Evolutionary conservation across 2,329 filamentous ascomycete genomes (phyloP).

Genomic region (Annulohypoxylon truncatum): DNA sequence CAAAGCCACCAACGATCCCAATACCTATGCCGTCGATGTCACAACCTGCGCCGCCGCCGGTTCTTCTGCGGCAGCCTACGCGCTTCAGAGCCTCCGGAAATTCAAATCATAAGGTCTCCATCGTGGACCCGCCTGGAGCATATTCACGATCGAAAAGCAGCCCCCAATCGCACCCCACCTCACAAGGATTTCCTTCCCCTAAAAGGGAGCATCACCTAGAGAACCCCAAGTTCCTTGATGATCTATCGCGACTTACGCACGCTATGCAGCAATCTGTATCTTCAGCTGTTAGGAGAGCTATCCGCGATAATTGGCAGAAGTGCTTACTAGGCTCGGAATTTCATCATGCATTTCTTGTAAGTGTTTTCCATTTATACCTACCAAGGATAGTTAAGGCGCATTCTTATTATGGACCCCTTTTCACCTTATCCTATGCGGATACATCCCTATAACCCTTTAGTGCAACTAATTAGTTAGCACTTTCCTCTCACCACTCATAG

Average conservation of each 20-base stretch:
- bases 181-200: slow-evolving; percentile 53
- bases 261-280: slow-evolving; percentile 57
- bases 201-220: slow-evolving; percentile 43
- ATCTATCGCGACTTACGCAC: slow-evolving; percentile 53
- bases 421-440: neutral
- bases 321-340: slow-evolving; percentile 63
- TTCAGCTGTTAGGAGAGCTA: slow-evolving; percentile 59
- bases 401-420: slow-evolving; percentile 6
- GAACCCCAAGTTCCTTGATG: slow-evolving; percentile 55
- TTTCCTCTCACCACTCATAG: neutral
- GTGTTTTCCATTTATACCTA: slow-evolving; percentile 44
- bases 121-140: slow-evolving; percentile 39
- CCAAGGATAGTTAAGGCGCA: slow-evolving; percentile 1
- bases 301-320: slow-evolving; percentile 65
- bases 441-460: neutral
- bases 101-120: slow-evolving; percentile 31
- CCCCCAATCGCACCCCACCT: neutral
- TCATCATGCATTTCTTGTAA: slow-evolving; percentile 64
- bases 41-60: slow-evolving; percentile 6
- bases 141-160: slow-evolving; percentile 14
- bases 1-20: slow-evolving; percentile 23
- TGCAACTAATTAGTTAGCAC: neutral
- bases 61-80: slow-evolving; percentile 3
- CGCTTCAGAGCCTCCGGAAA: slow-evolving; percentile 14
- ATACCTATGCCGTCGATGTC: slow-evolving; percentile 11